A percentile compares a stretch with the other conserved stretches of the same genome.
phyloP scores from a whole-genome alignment of 2,329 filamentous ascomycete species.

The Aureobasidium sp. region DNA sequence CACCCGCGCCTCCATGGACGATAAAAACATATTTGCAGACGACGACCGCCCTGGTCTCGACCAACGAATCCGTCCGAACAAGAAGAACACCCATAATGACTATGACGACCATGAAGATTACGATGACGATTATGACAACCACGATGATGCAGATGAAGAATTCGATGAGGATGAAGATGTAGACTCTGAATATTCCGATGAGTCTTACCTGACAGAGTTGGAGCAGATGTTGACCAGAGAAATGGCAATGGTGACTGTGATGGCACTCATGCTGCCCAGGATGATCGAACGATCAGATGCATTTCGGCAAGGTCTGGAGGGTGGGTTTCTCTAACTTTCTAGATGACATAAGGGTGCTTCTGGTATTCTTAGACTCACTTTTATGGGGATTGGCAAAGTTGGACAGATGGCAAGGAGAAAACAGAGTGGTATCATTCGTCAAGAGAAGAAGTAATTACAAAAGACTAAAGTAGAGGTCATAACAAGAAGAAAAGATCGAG shows the following conservation, averaged over 20 bases:
- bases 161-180: background rate
- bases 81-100: background rate
- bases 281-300: background rate
- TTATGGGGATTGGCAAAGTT: background rate
- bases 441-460: background rate
- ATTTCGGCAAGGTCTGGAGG: too few species aligned
- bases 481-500: background rate
- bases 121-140: background rate
- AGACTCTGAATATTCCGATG: background rate
- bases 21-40: background rate
- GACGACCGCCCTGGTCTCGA: background rate
- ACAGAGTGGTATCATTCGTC: conserved; percentile 7
- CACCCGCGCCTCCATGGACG: conserved; percentile 1
- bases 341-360: background rate
- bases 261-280: background rate
- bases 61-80: background rate
- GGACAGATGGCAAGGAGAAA: background rate
- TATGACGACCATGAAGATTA: background rate
- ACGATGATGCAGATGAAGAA: background rate
- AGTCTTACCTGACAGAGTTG: background rate
- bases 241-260: background rate
- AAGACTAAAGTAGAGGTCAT: background rate
- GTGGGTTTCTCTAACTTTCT: background rate
- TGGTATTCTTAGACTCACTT: background rate
- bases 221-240: background rate